Evolutionary conservation across 2,329 filamentous ascomycete species (phyloP), one percentile per base, ranked within the genome.

Genomic region (Xylariaceae sp.): DNA sequence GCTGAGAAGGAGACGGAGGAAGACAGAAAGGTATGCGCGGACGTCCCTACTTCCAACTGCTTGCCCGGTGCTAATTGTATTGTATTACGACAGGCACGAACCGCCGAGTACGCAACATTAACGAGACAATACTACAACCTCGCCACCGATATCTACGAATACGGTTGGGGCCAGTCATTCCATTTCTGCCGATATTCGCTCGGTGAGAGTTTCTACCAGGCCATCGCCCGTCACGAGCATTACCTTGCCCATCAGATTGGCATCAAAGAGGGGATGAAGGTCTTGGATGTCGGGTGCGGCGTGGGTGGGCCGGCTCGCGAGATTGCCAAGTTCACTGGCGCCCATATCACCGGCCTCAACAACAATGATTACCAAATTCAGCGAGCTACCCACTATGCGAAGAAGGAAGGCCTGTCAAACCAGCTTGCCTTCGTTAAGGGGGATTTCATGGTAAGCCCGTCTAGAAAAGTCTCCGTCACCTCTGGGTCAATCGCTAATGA

Each of bases 361-460:
- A 97, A 96, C 80, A 97, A 97, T 67, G 88, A 96, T 69, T 98
- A 98, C 73, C 92, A 97, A 70, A 95, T 97, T 51, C 79, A 96
- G 62, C 86, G 92, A 50, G 90, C 89, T n/a, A 88, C 81, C 11
- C 72, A 75, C 38, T 95, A 96, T 60, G 88, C 89, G 3, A 67
- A 75, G 46, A 87, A 88, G 66, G 87, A 94, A 67, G 82, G 83
- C 36, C 71, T 97, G 36, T 74, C 82, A 1, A 65, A 86, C 57
- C 88, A 95, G 69, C 70, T 95, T 51, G 75, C 74, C 48, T 97
- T 88, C 56, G 83, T 88, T 59, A 96, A 97, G 76, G 90, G 89
- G 37, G 90, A 97, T 60, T 98, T 98, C 64, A 97, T 97, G 90
- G 73, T 76, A 50, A 40, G 65, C 38, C 12, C 16, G 6, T 9